A percentile compares a stretch with the other conserved stretches of the same genome.
Conservation (phyloP, 2,329 filamentous ascomycete species). For the Ceratocystiopsis brevicomis region DNA sequence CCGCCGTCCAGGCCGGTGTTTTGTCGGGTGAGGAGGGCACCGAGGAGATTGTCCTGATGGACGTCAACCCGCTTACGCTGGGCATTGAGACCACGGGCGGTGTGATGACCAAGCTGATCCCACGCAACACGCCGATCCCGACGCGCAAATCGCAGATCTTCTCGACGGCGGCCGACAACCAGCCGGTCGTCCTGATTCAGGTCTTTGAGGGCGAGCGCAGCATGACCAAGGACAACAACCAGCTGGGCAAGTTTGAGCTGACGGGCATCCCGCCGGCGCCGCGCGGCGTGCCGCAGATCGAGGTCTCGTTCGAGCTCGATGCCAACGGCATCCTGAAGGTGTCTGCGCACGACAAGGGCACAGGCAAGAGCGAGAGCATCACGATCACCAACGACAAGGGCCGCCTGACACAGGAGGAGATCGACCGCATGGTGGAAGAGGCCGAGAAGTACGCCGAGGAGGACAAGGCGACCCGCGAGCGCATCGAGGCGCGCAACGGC, state of each 20-base stretch:
- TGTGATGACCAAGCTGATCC: conserved; percentile 94
- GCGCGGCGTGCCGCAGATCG: conserved; percentile 92
- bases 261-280: conserved; percentile 89
- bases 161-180: conserved; percentile 91
- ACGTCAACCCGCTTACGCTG: conserved; percentile 88
- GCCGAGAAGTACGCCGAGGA: conserved; percentile 98
- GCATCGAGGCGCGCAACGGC: conserved; percentile 88
- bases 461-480: conserved; percentile 93
- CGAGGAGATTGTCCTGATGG: conserved; percentile 75
- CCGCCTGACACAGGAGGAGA: conserved; percentile 87
- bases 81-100: conserved; percentile 96
- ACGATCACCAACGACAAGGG: conserved; percentile 99
- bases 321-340: conserved; percentile 98
- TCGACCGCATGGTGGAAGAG: conserved; percentile 97
- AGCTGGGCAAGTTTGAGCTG: conserved; percentile 94
- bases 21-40: conserved; percentile 74
- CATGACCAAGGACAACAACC: conserved; percentile 93
- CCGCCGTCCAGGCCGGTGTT: conserved; percentile 91
- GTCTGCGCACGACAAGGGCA: conserved; percentile 90
- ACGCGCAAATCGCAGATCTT: conserved; percentile 97
- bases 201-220: conserved; percentile 87
- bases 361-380: conserved; percentile 91
- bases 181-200: conserved; percentile 87
- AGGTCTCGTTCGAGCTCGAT: conserved; percentile 94
- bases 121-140: conserved; percentile 83